Evolutionary conservation across 1,284 basidiomycete genomes (phyloP), one percentile per base, ranked within the genome.

Genomic region (Paramarasmius palmivorus): DNA sequence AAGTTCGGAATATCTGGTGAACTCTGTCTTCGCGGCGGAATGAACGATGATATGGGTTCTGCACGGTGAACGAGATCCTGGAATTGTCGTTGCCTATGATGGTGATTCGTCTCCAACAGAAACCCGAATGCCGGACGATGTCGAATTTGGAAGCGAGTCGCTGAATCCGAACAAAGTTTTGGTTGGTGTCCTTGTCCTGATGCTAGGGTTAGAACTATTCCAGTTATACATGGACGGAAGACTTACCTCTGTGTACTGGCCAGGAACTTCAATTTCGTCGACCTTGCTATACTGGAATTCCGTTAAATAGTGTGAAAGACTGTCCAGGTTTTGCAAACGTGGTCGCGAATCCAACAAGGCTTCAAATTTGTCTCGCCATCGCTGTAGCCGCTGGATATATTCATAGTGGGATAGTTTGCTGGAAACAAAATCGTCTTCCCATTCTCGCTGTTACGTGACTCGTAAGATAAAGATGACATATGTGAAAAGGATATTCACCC

Each of bases 231-330:
- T 46, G 32, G 41, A 26, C n/a, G 22, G 14, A 34, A 50, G 0
- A 48, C 79, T 61, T 56, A 92, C 93, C 82, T 96, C 92, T 0
- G 95, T 90, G 65, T 99, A 99, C 72, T 99, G 97, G 8, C 97
- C 97, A 19, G 97, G 97, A 52, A 99, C 87, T 69, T 99, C 97
- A 49, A 99, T 93, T 61, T 99, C 97, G 63, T 99, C 97, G 54
- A 98, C 95, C 70, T 96, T 98, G 66, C 89, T 89, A 70, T 98
- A 95, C 64, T 99, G 96, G 79, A 99, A 99, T 70, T 99, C 96
- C 10, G 93, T 92, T 59, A 99, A 77, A 73, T 95, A 98, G 72
- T 97, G 95, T 60, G 93, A 95, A 45, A 93, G 78, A 55, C 89
- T 79, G 61, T 98, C 95, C 50, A 99, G 75, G n/a, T 93, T 86